Conservation (phyloP, 2,329 filamentous ascomycete species). For the Passalora sequoiae region DNA sequence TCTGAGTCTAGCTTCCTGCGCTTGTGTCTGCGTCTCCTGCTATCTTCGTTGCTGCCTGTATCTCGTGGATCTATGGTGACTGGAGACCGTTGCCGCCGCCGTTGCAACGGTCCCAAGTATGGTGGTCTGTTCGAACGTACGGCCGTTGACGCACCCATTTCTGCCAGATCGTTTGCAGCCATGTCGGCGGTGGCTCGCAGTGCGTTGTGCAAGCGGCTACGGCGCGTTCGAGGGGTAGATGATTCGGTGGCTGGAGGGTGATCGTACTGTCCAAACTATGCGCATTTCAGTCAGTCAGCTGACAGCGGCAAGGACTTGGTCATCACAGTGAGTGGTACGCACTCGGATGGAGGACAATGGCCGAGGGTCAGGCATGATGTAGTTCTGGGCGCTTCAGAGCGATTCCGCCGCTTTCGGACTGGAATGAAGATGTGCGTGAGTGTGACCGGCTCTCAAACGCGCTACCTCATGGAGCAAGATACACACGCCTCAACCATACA, state of each 20-base stretch:
- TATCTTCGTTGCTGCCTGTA: conserved; percentile 14
- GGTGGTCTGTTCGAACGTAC: conserved; percentile 9
- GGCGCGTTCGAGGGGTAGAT: conserved; percentile 28
- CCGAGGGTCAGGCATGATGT: conserved; percentile 21
- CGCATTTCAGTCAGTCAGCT: conserved; percentile 14
- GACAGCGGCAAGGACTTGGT: conserved; percentile 1
- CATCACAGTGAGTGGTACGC: conserved; percentile 8
- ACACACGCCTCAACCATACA: neutral
- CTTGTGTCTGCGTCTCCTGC: conserved; percentile 27
- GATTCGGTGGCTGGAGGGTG: conserved; percentile 40
- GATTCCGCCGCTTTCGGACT: conserved; percentile 4
- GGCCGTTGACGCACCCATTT: conserved; percentile 15
- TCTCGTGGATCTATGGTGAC: conserved; percentile 17
- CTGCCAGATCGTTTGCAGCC: conserved; percentile 21
- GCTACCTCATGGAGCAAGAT: neutral
- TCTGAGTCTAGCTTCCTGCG: conserved; percentile 39
- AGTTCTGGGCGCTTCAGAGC: neutral
- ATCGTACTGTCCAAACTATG: conserved; percentile 41
- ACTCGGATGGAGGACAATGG: conserved; percentile 21
- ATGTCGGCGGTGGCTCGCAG: conserved; percentile 33
- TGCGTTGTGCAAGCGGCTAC: conserved; percentile 32
- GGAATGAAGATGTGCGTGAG: neutral
- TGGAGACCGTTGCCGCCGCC: conserved; percentile 19
- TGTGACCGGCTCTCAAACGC: neutral
- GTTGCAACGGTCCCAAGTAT: conserved; percentile 16